These are phyloP conservation scores for Picocystis sp. DNA, from an alignment of 163 green algal species.

Conservation along the genomic window DNA sequence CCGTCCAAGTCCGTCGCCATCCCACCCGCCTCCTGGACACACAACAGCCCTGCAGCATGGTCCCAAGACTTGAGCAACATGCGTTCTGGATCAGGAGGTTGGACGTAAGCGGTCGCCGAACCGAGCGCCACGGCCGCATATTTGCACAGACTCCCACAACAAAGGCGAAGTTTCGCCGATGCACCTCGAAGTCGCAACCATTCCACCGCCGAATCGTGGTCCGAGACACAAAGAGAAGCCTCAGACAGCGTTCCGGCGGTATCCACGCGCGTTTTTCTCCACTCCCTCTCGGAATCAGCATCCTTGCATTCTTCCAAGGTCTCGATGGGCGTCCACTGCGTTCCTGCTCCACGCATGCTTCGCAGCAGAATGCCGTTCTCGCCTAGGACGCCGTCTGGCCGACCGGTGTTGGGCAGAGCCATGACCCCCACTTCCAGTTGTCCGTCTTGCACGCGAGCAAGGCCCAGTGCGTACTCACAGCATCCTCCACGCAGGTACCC, in stretches of 20 bases:
- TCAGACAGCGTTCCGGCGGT: too few relatives aligned
- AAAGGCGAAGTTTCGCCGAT: neutral
- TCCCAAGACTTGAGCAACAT: slow-evolving; percentile 12
- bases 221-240: too few relatives aligned
- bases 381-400: too few relatives aligned
- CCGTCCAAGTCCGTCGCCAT: slow-evolving; percentile 6
- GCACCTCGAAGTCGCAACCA: too few relatives aligned
- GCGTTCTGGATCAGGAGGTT: slow-evolving; percentile 11
- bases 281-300: too few relatives aligned
- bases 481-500: slow-evolving; percentile 1
- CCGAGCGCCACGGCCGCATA: slow-evolving; percentile 15
- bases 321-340: too few relatives aligned
- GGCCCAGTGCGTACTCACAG: slow-evolving; percentile 8
- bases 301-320: too few relatives aligned
- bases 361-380: too few relatives aligned
- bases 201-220: too few relatives aligned
- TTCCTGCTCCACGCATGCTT: too few relatives aligned
- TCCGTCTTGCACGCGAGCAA: slow-evolving; percentile 1
- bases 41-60: slow-evolving; percentile 6
- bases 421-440: slow-evolving; percentile 11
- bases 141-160: slow-evolving; percentile 18
- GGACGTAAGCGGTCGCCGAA: slow-evolving; percentile 12
- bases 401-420: slow-evolving; percentile 6
- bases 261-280: too few relatives aligned
- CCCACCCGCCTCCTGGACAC: slow-evolving; percentile 7